Base-by-base conservation (phyloP, 2,329 filamentous ascomycete genomes). In the Lizonia empirigonia region DNA sequence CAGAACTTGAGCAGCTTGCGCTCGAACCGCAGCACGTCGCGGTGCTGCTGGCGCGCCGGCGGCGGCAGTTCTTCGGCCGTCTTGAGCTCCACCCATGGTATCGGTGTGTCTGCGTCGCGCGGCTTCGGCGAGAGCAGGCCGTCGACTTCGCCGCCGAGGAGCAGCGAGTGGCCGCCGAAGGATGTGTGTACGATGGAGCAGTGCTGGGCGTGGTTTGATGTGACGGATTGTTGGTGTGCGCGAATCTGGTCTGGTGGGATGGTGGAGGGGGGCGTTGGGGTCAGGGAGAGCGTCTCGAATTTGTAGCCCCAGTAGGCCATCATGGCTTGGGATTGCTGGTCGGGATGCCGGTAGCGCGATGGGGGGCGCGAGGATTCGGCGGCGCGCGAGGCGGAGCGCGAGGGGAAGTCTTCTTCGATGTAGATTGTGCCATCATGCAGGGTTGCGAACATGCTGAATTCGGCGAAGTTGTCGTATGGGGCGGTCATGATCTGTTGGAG, bases 251-350 rank as follows among this genome's bases (percentile, higher is more conserved):
- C 86, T 48, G 90, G 84, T 0, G 85, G 77, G 0, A 85, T 87
- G 49, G 88, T 83, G 87, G 91, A 94, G 86, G 92, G 97, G 0
- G 87, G 82, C 2, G 80, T 76, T 2, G 90, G 86, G 4, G 97
- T 76, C 2, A 94, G 86, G 6, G 87, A 85, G 1, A 99, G 75
- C 0, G 90, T 89, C 74, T 99, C 94, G 65, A 99, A 99, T 71
- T 99, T 99, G 78, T 99, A 99, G 27, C 93, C 93, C 93, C 93
- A 97, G 68, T 87, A 99, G 40, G 87, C 85, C 91, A 97, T 97
- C 58, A 92, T 79, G 50, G 94, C 88, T 41, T 88, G 86, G 0
- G 89, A 83, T 68, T 80, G 77, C 65, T 79, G 76, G 63, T 83
- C 77, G 64, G 82, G 75, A 59, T 84, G 77, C 8, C 64, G 61